Base-by-base conservation (phyloP, 1,284 basidiomycete species). In the Sporisorium scitamineum region DNA sequence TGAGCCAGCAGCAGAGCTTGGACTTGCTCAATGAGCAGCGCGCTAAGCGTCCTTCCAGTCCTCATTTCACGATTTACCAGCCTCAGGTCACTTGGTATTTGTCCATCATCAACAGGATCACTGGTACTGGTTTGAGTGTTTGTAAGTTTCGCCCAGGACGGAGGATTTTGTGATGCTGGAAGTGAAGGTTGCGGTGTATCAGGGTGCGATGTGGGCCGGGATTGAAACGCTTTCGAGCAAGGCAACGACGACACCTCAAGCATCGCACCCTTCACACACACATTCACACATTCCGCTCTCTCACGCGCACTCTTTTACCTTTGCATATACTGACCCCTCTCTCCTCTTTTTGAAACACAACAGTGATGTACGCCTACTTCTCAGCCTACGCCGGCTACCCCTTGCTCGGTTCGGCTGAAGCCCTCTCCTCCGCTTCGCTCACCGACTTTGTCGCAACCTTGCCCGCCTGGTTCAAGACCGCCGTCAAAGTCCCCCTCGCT, bases 51-150 rank as follows among this genome's bases (percentile, higher is more conserved):
- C 96, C 97, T 20, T 92, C 89, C 64, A 93, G 92, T 81, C 96
- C 97, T 24, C 94, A 97, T 86, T 92, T 95, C 81, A 93, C 93
- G 54, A 97, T 98, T 87, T 99, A 98, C 88, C 93, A 97, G 86
- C 94, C 94, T 22, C 95, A 97, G 86, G 78, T 89, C 51, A 98
- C 96, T 47, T 97, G 93, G 94, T 41, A 92, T 61, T 89, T 87
- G 3, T 97, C 94, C 16, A 94, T 96, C 82, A 89, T 89, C 32
- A 92, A 98, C 88, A 92, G 96, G 86, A 87, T 90, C 52, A 93
- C 94, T 7, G 96, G 97, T 67, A 89, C 87, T 24, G 93, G 88
- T 11, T 88, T 99, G 58, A 68, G 88, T 39, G 76, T 67, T 27
- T 60, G 78, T 74, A 70, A 71, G 80, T 81, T 32, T 31, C 37